Percentiles rank a stretch among this genome's conserved stretches.
Evolutionary conservation across 108 stramenopile genomes (phyloP).

Genomic region (Epithemia pelagica): DNA sequence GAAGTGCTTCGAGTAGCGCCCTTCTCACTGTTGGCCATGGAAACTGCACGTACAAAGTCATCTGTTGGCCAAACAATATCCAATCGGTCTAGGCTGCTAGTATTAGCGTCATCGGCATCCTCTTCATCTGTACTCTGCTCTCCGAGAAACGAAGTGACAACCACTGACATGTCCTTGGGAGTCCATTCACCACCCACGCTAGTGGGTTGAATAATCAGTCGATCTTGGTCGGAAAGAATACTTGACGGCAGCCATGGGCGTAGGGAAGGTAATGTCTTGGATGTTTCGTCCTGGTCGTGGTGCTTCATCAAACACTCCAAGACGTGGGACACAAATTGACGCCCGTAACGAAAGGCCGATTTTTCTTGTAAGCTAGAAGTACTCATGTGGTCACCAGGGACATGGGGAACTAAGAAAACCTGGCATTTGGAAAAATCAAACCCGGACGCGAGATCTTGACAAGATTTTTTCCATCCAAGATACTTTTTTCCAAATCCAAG

Average conservation of each 20-base stretch:
- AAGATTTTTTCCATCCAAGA: slow-evolving; percentile 23
- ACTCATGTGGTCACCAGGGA: slow-evolving; percentile 49
- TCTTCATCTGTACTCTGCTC: slow-evolving; percentile 6
- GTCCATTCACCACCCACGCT: slow-evolving; percentile 65
- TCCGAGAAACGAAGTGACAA: slow-evolving; percentile 46
- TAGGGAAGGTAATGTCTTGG: too few relatives aligned
- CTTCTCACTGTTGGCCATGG: neutral
- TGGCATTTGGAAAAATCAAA: slow-evolving; percentile 38
- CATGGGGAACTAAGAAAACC: slow-evolving; percentile 58
- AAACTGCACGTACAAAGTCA: slow-evolving; percentile 20
- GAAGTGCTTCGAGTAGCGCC: neutral
- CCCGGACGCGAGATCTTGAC: slow-evolving; percentile 4
- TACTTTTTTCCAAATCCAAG: slow-evolving; percentile 37
- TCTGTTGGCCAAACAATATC: slow-evolving; percentile 77
- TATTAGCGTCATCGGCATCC: slow-evolving; percentile 11
- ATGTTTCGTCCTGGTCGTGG: too few relatives aligned
- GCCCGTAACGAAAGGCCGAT: slow-evolving; percentile 40
- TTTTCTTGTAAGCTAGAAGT: neutral
- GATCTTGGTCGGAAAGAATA: slow-evolving; percentile 37
- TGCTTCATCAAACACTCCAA: too few relatives aligned
- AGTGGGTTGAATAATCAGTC: slow-evolving; percentile 63
- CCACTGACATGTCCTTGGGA: slow-evolving; percentile 32
- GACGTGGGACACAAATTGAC: slow-evolving; percentile 58
- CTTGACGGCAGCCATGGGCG: slow-evolving; percentile 36
- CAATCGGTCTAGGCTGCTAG: slow-evolving; percentile 27